Evolutionary conservation across 345 rosid species (phyloP), one percentile per base, ranked within the genome.

Genomic region (Acer negundo): DNA sequence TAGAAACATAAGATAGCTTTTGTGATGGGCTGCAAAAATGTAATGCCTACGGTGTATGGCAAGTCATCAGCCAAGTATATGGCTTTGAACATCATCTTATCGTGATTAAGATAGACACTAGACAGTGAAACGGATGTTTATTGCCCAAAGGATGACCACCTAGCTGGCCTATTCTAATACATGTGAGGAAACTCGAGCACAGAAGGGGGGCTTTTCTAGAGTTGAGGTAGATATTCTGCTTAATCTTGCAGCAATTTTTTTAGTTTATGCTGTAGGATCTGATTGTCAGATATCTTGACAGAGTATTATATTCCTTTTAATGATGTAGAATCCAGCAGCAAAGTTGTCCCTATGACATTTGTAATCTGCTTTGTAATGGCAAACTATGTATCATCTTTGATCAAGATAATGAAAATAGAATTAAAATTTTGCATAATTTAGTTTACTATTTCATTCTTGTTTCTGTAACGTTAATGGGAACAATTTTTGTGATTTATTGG

Each of bases 221-320:
- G 38, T 44, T 40, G 51, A 35, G 49, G 73, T 11, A 59, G 2
- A 44, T 6, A n/a, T 17, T n/a, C 10, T 20, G 63, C 46, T 11
- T 17, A 67, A 23, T 69, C 40, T 74, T 63, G 78, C 77, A 65
- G 85, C 81, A 58, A 70, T 20, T 5, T 58, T 73, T 83, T 83
- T 35, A 15, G 16, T 66, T 24, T 56, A 38, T 64, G 73, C 83
- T 77, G 83, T 55, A 20, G 53, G 62, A 72, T 76, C 49, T 73
- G 70, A 65, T 73, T 59, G 16, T 26, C 23, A 0, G 40, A 51
- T 62, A 64, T 69, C 62, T 17, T 42, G 24, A 51, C 38, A 13
- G 26, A 1, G 24, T 59, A 73, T n/a, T 10, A 19, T 59, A 16
- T 66, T 78, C 44, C 31, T 42, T 42, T 67, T 11, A 2, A 20